Evolutionary conservation across 2,329 filamentous ascomycete genomes (phyloP).

Genomic region (Arachnomyces sp.): DNA sequence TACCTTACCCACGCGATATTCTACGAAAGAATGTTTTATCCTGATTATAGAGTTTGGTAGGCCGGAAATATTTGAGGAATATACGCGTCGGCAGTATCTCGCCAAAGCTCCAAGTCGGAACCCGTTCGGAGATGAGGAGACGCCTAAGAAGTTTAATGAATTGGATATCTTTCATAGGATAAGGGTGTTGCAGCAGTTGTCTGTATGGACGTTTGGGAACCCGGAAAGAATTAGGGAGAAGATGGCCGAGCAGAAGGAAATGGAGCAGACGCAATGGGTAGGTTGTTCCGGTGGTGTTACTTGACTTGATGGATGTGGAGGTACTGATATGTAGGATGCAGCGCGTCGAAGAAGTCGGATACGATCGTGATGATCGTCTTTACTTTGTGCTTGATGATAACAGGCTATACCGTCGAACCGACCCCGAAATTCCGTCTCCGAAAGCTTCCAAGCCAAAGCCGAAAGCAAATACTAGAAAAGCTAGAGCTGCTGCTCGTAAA

Average conservation of each 20-base stretch:
- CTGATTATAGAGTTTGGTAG: constrained; percentile 38
- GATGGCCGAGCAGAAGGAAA: constrained; percentile 74
- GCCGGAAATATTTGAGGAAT: constrained; percentile 83
- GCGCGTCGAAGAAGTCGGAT: constrained; percentile 54
- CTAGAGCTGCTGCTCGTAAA: constrained; percentile 60
- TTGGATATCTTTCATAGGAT: constrained; percentile 80
- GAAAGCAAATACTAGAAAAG: constrained; percentile 59
- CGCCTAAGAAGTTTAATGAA: constrained; percentile 64
- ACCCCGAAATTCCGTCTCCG: constrained; percentile 55
- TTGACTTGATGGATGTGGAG: constrained; percentile 9
- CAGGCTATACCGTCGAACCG: constrained; percentile 80
- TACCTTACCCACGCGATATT: constrained; percentile 14
- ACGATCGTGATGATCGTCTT: constrained; percentile 76
- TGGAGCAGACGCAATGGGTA: constrained; percentile 79
- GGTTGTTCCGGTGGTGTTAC: constrained; percentile 25
- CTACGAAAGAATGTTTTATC: constrained; percentile 13
- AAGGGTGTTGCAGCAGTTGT: constrained; percentile 74
- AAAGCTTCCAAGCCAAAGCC: constrained; percentile 56
- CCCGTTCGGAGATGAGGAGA: constrained; percentile 74
- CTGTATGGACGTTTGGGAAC: constrained; percentile 80
- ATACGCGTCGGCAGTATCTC: constrained; percentile 79
- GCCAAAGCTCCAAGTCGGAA: constrained; percentile 70
- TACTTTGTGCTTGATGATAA: constrained; percentile 94
- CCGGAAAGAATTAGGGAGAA: constrained; percentile 78
- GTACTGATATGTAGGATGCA: constrained; percentile 14